phyloP scores from a whole-genome alignment of 148 eudicot genomes.

The Chenopodium quinoa region DNA sequence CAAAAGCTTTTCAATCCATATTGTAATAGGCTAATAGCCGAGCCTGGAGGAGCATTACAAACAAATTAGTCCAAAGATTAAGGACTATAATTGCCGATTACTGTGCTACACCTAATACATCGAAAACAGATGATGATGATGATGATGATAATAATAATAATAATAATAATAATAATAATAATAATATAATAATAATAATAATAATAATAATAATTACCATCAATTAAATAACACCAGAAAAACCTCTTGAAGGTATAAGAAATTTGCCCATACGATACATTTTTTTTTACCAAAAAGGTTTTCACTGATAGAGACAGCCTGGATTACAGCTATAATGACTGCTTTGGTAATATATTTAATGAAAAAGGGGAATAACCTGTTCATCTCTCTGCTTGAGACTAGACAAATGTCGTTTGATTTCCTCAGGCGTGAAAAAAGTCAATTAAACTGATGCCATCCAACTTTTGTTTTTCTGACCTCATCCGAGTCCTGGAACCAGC shows the following conservation, averaged over 20 bases:
- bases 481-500: slow-evolving; percentile 17
- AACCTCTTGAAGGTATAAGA: background rate
- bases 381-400: slow-evolving; percentile 46
- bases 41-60: slow-evolving; percentile 1
- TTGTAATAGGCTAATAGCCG: background rate
- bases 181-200: too few relatives aligned
- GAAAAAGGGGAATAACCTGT: slow-evolving; percentile 42
- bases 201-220: background rate
- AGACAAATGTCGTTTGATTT: slow-evolving; percentile 56
- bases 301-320: background rate
- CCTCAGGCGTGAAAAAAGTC: slow-evolving; percentile 62
- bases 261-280: background rate
- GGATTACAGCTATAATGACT: background rate
- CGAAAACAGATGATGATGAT: background rate
- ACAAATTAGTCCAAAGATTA: background rate
- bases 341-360: background rate
- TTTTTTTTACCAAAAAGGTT: background rate
- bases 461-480: slow-evolving; percentile 40
- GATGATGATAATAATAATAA: too few relatives aligned
- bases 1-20: background rate
- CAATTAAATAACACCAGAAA: background rate
- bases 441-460: slow-evolving; percentile 53
- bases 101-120: background rate
- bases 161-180: too few relatives aligned
- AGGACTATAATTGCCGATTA: background rate